Conservation (phyloP, 2,329 filamentous ascomycete genomes). For the Rachicladosporium sp. region DNA sequence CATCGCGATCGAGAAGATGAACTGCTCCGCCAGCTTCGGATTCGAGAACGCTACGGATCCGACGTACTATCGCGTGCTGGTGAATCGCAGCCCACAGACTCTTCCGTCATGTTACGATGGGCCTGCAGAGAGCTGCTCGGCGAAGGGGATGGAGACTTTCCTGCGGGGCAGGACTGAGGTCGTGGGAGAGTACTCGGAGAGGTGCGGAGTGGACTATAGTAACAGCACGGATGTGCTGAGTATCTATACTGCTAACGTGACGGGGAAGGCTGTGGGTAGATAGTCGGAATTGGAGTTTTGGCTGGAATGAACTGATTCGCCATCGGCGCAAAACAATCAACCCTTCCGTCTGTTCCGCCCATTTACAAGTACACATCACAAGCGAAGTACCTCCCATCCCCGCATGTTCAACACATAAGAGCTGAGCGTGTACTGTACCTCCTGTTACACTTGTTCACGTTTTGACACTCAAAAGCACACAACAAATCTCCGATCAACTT, state of each 20-base stretch:
- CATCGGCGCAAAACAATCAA: no score
- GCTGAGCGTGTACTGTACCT: no score
- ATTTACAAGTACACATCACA: no score
- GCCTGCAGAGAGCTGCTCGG: conserved; percentile 39
- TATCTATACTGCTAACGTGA: conserved; percentile 14
- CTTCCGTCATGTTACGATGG: conserved; percentile 37
- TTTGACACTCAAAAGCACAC: no score
- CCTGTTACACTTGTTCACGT: no score
- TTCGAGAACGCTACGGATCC: conserved; percentile 31
- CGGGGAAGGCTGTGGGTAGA: conserved; percentile 6
- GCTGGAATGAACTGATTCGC: no score
- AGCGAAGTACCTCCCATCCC: no score
- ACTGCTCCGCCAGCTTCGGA: conserved; percentile 45
- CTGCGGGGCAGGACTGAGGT: conserved; percentile 30
- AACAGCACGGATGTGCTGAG: conserved; percentile 30
- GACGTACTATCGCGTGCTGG: conserved; percentile 38
- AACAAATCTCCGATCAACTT: no score
- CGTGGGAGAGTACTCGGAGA: conserved; percentile 32
- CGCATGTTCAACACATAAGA: no score
- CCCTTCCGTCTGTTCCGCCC: no score
- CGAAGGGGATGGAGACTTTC: conserved; percentile 31
- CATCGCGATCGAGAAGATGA: conserved; percentile 52
- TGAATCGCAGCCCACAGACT: conserved; percentile 39
- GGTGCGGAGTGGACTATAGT: conserved; percentile 30
- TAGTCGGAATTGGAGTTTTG: not conserved